phyloP scores from a whole-genome alignment of 495 filamentous ascomycete genomes.

The Penicillium lagena region DNA sequence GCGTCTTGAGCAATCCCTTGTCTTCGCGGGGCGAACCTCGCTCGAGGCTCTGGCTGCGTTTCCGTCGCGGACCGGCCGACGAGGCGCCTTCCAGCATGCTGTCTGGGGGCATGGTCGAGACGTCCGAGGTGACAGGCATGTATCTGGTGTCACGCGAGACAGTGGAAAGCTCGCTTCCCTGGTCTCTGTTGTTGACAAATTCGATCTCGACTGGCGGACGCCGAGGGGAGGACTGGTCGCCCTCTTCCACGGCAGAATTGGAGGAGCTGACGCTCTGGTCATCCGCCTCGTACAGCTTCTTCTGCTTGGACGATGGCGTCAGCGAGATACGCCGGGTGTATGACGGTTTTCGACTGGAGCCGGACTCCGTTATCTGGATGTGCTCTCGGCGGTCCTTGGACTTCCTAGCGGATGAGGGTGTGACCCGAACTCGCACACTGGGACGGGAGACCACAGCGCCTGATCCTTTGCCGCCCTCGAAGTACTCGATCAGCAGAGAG shows the following conservation, averaged over 20 bases:
- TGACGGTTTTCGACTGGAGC: constrained; percentile 56
- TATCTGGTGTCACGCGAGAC: constrained; percentile 56
- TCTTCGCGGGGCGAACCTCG: constrained; percentile 37
- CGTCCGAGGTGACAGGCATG: constrained; percentile 62
- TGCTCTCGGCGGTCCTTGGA: constrained; percentile 56
- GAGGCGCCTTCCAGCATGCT: constrained; percentile 73
- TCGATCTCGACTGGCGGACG: constrained; percentile 79
- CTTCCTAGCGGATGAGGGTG: constrained; percentile 62
- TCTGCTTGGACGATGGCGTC: constrained; percentile 46
- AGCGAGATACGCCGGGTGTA: constrained; percentile 60
- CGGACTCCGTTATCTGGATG: constrained; percentile 76
- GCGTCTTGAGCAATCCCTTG: constrained; percentile 58
- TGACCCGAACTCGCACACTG: constrained; percentile 92
- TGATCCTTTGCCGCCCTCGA: constrained; percentile 73
- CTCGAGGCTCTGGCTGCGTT: constrained; percentile 53
- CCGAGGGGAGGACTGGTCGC: constrained; percentile 52
- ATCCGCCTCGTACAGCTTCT: constrained; percentile 41
- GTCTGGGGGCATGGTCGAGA: constrained; percentile 85
- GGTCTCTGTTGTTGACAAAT: constrained; percentile 51
- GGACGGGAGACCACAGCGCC: constrained; percentile 60
- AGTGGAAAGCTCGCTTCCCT: constrained; percentile 52
- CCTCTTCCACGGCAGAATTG: constrained; percentile 71
- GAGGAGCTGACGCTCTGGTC: constrained; percentile 56
- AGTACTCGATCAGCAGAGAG: constrained; percentile 95
- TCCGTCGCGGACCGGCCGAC: constrained; percentile 40